Conservation (phyloP, 495 filamentous ascomycete genomes). For the Trichodelitschia bisporula region DNA sequence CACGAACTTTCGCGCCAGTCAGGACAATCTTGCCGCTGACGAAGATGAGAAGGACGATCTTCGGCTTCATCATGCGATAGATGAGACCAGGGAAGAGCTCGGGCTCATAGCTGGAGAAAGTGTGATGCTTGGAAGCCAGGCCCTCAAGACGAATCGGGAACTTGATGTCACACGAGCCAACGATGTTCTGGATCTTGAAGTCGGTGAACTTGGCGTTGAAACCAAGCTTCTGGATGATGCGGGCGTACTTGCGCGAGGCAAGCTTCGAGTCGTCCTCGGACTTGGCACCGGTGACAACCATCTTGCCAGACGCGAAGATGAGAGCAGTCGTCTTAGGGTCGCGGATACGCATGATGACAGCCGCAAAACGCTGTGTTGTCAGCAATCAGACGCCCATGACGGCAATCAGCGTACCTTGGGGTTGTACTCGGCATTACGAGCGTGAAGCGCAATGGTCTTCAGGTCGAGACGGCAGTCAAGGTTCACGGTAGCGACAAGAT, state of each 20-base stretch:
- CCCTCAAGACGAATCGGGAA: constrained; percentile 96
- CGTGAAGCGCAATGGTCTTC: constrained; percentile 97
- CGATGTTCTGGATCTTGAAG: constrained; percentile 99
- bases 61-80: constrained; percentile 99
- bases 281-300: constrained; percentile 98
- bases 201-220: constrained; percentile 99
- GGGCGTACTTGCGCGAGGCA: constrained; percentile 90
- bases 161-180: constrained; percentile 96
- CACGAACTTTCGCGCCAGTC: constrained; percentile 91
- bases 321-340: constrained; percentile 96
- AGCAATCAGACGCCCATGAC: constrained; percentile 8
- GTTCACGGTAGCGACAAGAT: constrained; percentile 99
- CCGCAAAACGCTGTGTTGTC: constrained; percentile 72
- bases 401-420: constrained; percentile 44
- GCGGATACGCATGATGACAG: constrained; percentile 99
- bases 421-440: constrained; percentile 96
- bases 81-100: constrained; percentile 98
- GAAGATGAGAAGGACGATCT: constrained; percentile 97
- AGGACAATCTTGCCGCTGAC: constrained; percentile 97
- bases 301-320: constrained; percentile 97
- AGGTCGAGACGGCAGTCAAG: constrained; percentile 93
- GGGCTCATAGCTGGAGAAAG: constrained; percentile 97
- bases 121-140: constrained; percentile 86
- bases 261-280: constrained; percentile 95
- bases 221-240: constrained; percentile 98